Base-by-base conservation (phyloP, 2,329 filamentous ascomycete genomes). In the Stachybotrys chlorohalonatus region DNA sequence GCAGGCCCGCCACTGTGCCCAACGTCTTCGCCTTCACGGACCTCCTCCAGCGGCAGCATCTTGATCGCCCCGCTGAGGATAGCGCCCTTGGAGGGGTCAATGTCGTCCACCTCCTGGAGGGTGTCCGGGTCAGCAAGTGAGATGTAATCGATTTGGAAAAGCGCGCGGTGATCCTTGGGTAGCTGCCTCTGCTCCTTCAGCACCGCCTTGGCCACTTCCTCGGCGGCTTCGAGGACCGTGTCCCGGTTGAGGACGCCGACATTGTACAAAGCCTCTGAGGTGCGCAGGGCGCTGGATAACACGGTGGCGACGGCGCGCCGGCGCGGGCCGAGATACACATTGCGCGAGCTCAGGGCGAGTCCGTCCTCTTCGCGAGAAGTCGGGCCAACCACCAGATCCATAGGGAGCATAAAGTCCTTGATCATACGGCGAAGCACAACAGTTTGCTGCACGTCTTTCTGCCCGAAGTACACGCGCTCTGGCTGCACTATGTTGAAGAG, bases 401-500 rank as follows among this genome's bases (percentile, higher is more conserved):
- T 87, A 46, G 89, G 83, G 47, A 97, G 70, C 68, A 91, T 84
- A 60, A 99, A 92, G 70, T 99, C 94, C 60, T 84, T 80, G 36
- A 96, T 88, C 82, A 99, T 85, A 49, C 88, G 84, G 64, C 83
- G 85, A 64, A 99, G 89, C 11, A 99, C 82, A 16, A 95, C 89
- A 0, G 91, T 95, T 73, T 99, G 94, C 75, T 99, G 94, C 17
- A 96, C 84, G 69, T 99, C 94, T 74, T 99, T 99, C 71, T 97
- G 94, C 5, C 94, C 94, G 75, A 99, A 96, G 73, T 96, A 92
- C 17, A 88, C 87, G 5, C 80, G 77, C 56, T 90, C 85, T 0
- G 88, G 85, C 63, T 75, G 73, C 16, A 75, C 71, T 17, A 74
- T 68, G 59, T 74, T 75, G 66, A 76, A 75, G 30, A 76, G 70